Evolutionary conservation across 2,329 filamentous ascomycete genomes (phyloP).

Genomic region (Corynespora cassiicola): DNA sequence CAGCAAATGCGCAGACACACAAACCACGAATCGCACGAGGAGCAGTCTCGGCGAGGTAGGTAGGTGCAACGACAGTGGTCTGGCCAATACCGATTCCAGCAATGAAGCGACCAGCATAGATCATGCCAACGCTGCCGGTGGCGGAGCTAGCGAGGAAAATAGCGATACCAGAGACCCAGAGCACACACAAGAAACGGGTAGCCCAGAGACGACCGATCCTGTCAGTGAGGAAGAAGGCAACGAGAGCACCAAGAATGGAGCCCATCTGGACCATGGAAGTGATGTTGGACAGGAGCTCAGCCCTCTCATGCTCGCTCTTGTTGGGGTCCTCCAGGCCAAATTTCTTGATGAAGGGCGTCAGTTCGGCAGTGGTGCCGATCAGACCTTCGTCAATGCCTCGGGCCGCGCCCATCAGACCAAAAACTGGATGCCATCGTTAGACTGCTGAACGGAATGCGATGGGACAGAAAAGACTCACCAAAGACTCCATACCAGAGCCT

Average conservation of each 20-base stretch:
- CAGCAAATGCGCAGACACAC: conserved; percentile 74
- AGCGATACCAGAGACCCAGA: conserved; percentile 50
- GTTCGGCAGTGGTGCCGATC: conserved; percentile 68
- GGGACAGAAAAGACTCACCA: conserved; percentile 27
- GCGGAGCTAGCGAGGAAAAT: conserved; percentile 47
- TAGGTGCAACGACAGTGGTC: conserved; percentile 71
- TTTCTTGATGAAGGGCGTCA: conserved; percentile 41
- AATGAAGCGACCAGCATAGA: conserved; percentile 72
- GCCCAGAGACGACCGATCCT: conserved; percentile 52
- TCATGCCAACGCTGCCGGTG: conserved; percentile 50
- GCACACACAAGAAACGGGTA: conserved; percentile 48
- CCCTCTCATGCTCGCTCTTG: conserved; percentile 36
- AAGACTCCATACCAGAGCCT: conserved; percentile 78
- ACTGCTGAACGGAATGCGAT: background rate
- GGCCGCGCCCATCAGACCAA: conserved; percentile 77
- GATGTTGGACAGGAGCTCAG: conserved; percentile 65
- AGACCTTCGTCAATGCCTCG: conserved; percentile 82
- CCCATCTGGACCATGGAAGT: conserved; percentile 84
- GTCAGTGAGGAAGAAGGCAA: conserved; percentile 61
- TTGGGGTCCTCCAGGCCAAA: conserved; percentile 43
- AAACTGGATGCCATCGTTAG: conserved; percentile 45
- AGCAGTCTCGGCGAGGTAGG: conserved; percentile 76
- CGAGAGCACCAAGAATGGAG: conserved; percentile 72
- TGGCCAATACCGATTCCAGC: conserved; percentile 71
- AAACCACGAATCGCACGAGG: conserved; percentile 74